phyloP scores from a whole-genome alignment of 352 stramenopile genomes.

The Globisporangium ultimum region DNA sequence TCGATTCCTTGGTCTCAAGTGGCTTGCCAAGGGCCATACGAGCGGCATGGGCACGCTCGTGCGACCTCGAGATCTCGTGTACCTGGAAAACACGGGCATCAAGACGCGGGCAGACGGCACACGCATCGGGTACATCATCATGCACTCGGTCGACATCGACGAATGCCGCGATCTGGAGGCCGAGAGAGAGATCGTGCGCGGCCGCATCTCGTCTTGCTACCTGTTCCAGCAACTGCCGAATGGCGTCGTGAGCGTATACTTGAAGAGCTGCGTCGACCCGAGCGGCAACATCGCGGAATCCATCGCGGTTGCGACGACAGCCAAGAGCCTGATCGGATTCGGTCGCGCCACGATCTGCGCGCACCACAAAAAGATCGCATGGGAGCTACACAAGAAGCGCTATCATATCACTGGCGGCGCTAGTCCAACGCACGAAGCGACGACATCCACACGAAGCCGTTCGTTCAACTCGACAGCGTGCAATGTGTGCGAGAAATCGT shows the following conservation, averaged over 20 bases:
- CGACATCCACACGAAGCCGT: too few species aligned
- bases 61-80: slow-evolving; percentile 32
- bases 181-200: slow-evolving; percentile 23
- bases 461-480: too few species aligned
- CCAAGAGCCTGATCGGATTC: too few species aligned
- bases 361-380: too few species aligned
- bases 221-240: slow-evolving; percentile 24
- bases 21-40: slow-evolving; percentile 39
- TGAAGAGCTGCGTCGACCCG: slow-evolving; percentile 37
- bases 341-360: too few species aligned
- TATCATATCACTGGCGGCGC: too few species aligned
- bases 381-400: too few species aligned
- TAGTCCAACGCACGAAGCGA: too few species aligned
- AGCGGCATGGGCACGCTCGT: slow-evolving; percentile 16
- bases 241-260: slow-evolving; percentile 42
- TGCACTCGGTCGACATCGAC: slow-evolving; percentile 58
- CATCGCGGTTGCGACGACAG: slow-evolving; percentile 21
- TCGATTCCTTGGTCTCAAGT: slow-evolving; percentile 47
- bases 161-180: slow-evolving; percentile 15
- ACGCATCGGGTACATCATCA: slow-evolving; percentile 51
- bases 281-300: slow-evolving; percentile 40
- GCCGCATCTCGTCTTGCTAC: slow-evolving; percentile 36
- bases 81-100: slow-evolving; percentile 48
- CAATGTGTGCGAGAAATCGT: too few species aligned
- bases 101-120: slow-evolving; percentile 31